Base-by-base conservation (phyloP, 306 rosid species). In the Acacia melanoxylon region DNA sequence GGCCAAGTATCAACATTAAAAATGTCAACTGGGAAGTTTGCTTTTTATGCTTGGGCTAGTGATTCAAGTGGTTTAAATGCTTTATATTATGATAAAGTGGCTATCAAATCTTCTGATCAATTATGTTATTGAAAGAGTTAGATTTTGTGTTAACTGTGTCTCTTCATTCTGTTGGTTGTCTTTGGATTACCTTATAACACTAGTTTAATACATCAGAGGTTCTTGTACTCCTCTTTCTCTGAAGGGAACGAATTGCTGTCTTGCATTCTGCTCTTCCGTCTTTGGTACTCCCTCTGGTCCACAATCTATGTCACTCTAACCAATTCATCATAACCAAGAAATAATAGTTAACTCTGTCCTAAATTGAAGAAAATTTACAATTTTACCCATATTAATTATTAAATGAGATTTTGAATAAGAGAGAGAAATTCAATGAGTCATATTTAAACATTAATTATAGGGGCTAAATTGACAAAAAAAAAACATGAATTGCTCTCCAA, bases 61-160 rank as follows among this genome's bases (percentile, higher is more conserved):
- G 51, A 68, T 62, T 61, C 33, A 24, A 45, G 74, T 75, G 78
- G 52, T 77, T 77, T 65, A 24, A 70, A 54, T 68, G 77, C 48
- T 65, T 44, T 72, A 31, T 59, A 41, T 46, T 58, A 35, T 45
- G 73, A 77, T 67, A 67, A 15, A 68, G 20, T 13, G n/a, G 35
- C 74, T 62, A 41, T 46, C 56, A 45, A 25, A 33, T 66, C 14
- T 66, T 66, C 22, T 31, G 70, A 65, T 65, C 45, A 66, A 33
- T 66, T 17, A 33, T 33, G 42, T 8, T 31, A 6, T 33, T 66
- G 45, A 17, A 45, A 33, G 45, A 66, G 45, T 9, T 16, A 66
- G 45, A 2, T 33, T 66, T 35, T 33, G 40, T 33, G 40, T 65
- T 17, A 7, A 15, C 24, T 66, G 71, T 33, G 45, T 66, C 71